Percentiles rank a stretch among this genome's conserved stretches.
Conservation (phyloP, 2,329 filamentous ascomycete genomes). For the Diplocarpon mali region DNA sequence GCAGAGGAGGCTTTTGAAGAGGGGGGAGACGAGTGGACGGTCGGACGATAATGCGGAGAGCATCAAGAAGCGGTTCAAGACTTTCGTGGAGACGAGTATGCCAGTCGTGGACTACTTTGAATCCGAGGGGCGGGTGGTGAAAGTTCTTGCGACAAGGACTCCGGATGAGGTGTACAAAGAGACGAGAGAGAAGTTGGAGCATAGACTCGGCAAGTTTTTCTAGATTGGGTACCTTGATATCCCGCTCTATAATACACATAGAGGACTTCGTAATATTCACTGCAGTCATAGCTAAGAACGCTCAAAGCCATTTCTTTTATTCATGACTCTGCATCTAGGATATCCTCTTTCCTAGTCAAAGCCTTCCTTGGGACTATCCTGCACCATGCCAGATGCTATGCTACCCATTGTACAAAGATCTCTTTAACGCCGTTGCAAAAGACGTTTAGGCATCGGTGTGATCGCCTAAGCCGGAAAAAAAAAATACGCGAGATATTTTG, state of each 20-base stretch:
- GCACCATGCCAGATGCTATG: slow-evolving; percentile 27
- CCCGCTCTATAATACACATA: not conserved
- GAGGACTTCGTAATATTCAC: slow-evolving; percentile 7
- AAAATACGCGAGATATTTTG: not conserved
- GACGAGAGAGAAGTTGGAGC: slow-evolving; percentile 39
- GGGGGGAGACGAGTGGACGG: slow-evolving; percentile 85
- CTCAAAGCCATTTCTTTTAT: slow-evolving; percentile 14
- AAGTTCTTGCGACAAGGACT: slow-evolving; percentile 58
- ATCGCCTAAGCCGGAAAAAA: not conserved
- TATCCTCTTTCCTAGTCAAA: slow-evolving; percentile 6
- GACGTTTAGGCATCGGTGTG: slow-evolving; percentile 5
- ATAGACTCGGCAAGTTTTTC: slow-evolving; percentile 37
- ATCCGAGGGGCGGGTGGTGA: slow-evolving; percentile 65
- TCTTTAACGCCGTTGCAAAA: slow-evolving; percentile 19
- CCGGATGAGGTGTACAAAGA: slow-evolving; percentile 51
- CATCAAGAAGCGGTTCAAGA: slow-evolving; percentile 92
- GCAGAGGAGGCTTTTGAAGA: slow-evolving; percentile 71
- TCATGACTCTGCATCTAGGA: slow-evolving; percentile 3
- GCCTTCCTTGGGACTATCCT: slow-evolving; percentile 11
- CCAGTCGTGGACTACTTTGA: slow-evolving; percentile 85
- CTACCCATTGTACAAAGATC: slow-evolving; percentile 21
- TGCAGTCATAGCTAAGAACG: slow-evolving; percentile 13
- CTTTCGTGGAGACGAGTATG: slow-evolving; percentile 94
- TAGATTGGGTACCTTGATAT: slow-evolving; percentile 16
- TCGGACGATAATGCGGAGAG: slow-evolving; percentile 90